Evolutionary conservation across 768 basidiomycete genomes (phyloP), one percentile per base, ranked within the genome.

Genomic region (Boletus pseudopeckii): DNA sequence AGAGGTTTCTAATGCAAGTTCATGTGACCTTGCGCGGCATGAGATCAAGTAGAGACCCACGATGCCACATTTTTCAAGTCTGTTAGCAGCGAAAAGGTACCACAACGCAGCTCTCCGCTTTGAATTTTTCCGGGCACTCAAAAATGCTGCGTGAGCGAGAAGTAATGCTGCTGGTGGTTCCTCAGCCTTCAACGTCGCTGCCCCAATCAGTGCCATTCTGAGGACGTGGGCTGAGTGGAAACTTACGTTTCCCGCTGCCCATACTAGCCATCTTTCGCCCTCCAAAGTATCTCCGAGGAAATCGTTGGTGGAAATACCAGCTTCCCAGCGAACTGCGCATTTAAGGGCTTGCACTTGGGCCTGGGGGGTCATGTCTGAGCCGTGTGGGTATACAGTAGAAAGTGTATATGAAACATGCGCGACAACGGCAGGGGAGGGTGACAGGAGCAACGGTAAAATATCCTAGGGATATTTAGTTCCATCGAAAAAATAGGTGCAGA

Each of bases 221-320:
- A 48, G 28, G 20, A 22, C 22, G 5, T 8, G 30, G 32, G 39
- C n/a, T 28, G 32, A 60, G 32, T 33, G 58, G 24, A 38, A 49
- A 78, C 84, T 53, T 74, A 92, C 90, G 70, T 83, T 83, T 58
- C 85, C 86, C 24, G 91, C 89, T 39, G 91, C 90, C 83, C 83
- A 89, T 17, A 90, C 87, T 6, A 93, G 72, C 91, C 91, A 93
- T 51, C 88, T 76, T 58, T 93, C 91, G 2, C 90, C 91, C 62
- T 88, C 88, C 30, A 91, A 64, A 11, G 72, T 63, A 44, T 74
- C 68, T 44, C 76, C 73, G 14, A 83, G 60, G 64, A 93, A 88
- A 50, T 90, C 87, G 14, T 66, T 67, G 18, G 64, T 68, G 14
- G 75, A 63, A 36, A 92, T 83, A 3, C 83, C 83, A 26, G 75